Conservation (phyloP, 768 basidiomycete genomes). For the Leucosporidium yakuticum region DNA sequence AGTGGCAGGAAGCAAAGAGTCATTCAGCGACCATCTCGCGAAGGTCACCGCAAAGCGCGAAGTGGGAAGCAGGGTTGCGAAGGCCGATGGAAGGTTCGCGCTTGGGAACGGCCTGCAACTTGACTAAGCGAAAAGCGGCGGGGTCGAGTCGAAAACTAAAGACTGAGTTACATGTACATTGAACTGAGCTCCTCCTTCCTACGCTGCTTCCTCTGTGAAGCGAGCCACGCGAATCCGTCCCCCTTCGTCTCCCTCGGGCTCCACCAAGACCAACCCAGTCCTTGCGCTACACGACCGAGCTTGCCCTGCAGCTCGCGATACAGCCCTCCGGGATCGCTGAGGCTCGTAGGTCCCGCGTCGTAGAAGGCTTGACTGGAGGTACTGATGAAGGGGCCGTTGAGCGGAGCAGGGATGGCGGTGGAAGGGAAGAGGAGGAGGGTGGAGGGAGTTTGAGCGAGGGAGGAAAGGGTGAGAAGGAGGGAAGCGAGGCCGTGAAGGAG, state of each 20-base stretch:
- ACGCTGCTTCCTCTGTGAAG: conserved; percentile 6
- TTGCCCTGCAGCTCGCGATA: conserved; percentile 17
- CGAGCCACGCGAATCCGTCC: conserved; percentile 29
- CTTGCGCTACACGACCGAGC: not conserved
- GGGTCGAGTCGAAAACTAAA: no score
- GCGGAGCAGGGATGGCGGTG: conserved; percentile 14
- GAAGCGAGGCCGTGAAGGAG: conserved; percentile 29
- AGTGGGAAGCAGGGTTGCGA: no score
- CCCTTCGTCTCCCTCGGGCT: not conserved
- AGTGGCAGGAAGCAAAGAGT: no score
- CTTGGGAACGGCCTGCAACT: no score
- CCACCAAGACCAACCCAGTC: conserved; percentile 29
- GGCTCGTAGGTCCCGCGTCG: conserved; percentile 13
- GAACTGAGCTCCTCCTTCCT: conserved; percentile 8
- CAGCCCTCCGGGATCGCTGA: conserved; percentile 12
- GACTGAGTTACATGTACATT: conserved; percentile 26
- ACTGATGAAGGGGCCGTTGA: conserved; percentile 29
- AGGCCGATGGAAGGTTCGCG: no score
- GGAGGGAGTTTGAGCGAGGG: not conserved
- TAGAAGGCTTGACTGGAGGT: conserved; percentile 11
- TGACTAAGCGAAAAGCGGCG: no score
- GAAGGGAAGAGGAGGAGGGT: conserved; percentile 31
- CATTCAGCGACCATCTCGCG: no score
- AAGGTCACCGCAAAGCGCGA: no score
- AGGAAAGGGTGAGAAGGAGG: conserved; percentile 17